A percentile compares a stretch with the other conserved stretches of the same genome.
Conservation (phyloP, 176 grass and related monocot species). For the Carex pumila region DNA sequence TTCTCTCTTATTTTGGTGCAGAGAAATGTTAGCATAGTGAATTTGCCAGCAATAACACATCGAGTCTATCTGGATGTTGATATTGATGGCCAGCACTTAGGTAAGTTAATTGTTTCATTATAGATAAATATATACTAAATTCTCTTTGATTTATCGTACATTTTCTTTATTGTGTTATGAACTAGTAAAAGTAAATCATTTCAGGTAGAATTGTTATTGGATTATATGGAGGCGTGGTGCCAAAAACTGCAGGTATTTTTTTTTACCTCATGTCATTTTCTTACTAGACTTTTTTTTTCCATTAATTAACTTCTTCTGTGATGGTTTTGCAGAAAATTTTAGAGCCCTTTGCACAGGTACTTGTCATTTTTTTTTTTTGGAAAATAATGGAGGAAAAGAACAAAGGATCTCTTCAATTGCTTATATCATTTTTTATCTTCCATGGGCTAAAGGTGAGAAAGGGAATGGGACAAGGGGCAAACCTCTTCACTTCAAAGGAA, state of each 20-base stretch:
- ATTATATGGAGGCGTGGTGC: slow-evolving; percentile 69
- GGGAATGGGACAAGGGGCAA: slow-evolving; percentile 57
- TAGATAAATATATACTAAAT: not conserved
- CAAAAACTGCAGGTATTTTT: slow-evolving; percentile 80
- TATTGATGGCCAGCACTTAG: slow-evolving; percentile 79
- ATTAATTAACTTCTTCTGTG: not conserved
- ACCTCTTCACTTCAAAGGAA: slow-evolving; percentile 86
- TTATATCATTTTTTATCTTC: slow-evolving; percentile 18
- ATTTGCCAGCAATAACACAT: slow-evolving; percentile 65
- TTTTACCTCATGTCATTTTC: slow-evolving; percentile 1
- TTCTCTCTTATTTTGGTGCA: slow-evolving; percentile 21
- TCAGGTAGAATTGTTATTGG: slow-evolving; percentile 95
- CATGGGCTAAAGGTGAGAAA: slow-evolving; percentile 56
- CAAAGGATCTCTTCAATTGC: not conserved
- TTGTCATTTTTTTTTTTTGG: not conserved
- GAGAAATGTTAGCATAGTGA: slow-evolving; percentile 38
- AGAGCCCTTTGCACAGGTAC: slow-evolving; percentile 93
- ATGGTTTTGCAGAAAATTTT: slow-evolving; percentile 73
- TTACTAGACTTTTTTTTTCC: not conserved
- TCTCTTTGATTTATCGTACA: not conserved
- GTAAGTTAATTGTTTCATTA: slow-evolving; percentile 24
- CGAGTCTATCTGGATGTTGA: slow-evolving; percentile 86
- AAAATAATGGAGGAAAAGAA: not conserved
- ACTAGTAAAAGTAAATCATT: not conserved
- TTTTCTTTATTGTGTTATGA: slow-evolving; percentile 3